Evolutionary conservation across 2,329 filamentous ascomycete genomes (phyloP), one percentile per base, ranked within the genome.

Genomic region (Colletotrichum lupini): DNA sequence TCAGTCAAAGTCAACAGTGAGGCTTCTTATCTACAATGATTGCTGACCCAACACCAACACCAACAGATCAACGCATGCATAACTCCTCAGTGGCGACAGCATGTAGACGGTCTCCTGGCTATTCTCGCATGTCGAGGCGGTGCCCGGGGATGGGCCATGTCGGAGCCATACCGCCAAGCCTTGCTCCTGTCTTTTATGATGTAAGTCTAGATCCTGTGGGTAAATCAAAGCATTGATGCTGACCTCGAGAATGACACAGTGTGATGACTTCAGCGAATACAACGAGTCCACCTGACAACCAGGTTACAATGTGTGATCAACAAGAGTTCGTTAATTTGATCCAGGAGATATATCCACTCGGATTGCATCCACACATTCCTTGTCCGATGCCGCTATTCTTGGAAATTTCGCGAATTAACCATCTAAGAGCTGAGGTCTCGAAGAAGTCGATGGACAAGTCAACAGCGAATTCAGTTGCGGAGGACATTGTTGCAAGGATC

Each of bases 321-420:
- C 61, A 80, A 16, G 77, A 78, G 2, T 75, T 79, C 2, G 63
- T 81, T 11, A 76, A 80, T 7, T 69, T 77, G 32, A 73, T 81
- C 1, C 14, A 80, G 14, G 30, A 79, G 4, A 30, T 76, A 1
- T 80, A 78, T 60, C 60, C 65, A 28, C 32, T 61, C 6, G 75
- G 58, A 0, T 32, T 75, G 6, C 76, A 75, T 22, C 73, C 77
- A 1, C 80, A 81, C 60, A 76, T 79, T 3, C 76, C 79, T 61
- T 83, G 77, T 46, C 82, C 83, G 0, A 71, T 76, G 4, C 55
- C 77, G 0, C 75, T 85, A 0, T 83, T 85, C 30, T 61, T 72
- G 19, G 80, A 82, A 46, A 78, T 82, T 8, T 76, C 83, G 58
- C 77, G 73, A 49, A 82, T 84, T 63, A 85, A 83, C 66, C 67